Base-by-base conservation (phyloP, 108 stramenopile genomes). In the Pinguiococcus pyrenoidosus region DNA sequence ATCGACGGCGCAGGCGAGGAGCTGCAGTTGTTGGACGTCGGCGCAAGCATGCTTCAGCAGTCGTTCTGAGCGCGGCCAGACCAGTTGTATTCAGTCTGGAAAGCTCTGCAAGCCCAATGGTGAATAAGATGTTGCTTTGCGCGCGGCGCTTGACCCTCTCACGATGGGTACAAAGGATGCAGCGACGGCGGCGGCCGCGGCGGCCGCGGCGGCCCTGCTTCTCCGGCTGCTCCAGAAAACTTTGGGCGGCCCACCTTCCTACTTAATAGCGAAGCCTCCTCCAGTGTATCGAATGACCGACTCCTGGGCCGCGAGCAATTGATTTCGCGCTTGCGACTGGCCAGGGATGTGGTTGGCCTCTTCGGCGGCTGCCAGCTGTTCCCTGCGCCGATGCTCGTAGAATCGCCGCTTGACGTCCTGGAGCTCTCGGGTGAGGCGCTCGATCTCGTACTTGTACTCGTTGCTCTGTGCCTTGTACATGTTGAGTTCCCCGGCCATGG, bases 1-100 rank as follows among this genome's bases (percentile, higher is more conserved):
- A 71, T 87, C 16, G 90, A 96, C 58, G 90, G 92, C n/a, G 85
- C 85, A 10, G 84, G 84, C 66, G 97, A 96, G 56, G 50, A 68
- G 24, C 71, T 99, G 69, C 93, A 95, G 59, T 71, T 96, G 44
- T 65, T 89, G 79, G 79, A 82, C 12, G 83, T 91, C 42, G 24
- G 58, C 59, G 35, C 59, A 20, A 17, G 47, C 29, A 34, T 62
- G 54, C n/a, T n/a, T n/a, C n/a, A n/a, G n/a, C n/a, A n/a, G n/a
- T n/a, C n/a, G n/a, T n/a, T n/a, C n/a, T n/a, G n/a, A n/a, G n/a
- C n/a, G n/a, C n/a, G n/a, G n/a, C n/a, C n/a, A n/a, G n/a, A n/a
- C n/a, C n/a, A n/a, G n/a, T n/a, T n/a, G n/a, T n/a, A n/a, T n/a
- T n/a, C n/a, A n/a, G n/a, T n/a, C n/a, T n/a, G n/a, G n/a, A n/a